These are phyloP conservation scores for Cercospora sojina DNA, from an alignment of 2,329 filamentous ascomycete genomes.

Conservation along the genomic window DNA sequence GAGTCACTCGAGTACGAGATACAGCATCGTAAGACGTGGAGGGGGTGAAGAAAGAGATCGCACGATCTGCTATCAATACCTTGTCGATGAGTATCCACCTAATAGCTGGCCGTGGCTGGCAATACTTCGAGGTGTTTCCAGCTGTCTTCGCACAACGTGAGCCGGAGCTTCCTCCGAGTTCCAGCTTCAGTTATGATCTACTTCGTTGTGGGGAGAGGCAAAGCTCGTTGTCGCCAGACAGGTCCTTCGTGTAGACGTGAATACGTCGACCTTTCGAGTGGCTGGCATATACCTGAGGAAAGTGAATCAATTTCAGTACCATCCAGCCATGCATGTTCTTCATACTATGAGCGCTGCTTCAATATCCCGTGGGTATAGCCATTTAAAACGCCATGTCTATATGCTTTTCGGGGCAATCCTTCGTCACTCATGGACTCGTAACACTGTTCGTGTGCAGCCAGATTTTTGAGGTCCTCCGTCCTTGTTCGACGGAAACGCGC, in stretches of 20 bases:
- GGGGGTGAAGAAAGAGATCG: no score
- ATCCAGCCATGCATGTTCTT: neutral
- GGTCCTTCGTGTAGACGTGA: neutral
- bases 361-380: slow-evolving; percentile 2
- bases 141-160: neutral
- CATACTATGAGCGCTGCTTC: neutral
- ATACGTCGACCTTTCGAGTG: neutral
- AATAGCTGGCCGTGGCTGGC: neutral
- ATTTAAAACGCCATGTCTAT: neutral
- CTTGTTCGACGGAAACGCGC: slow-evolving; percentile 40
- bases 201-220: neutral
- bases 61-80: neutral
- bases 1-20: no score
- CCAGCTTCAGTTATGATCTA: neutral
- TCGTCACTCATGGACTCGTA: slow-evolving; percentile 13
- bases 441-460: slow-evolving; percentile 21
- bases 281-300: no score
- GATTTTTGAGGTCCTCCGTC: slow-evolving; percentile 30
- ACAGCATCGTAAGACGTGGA: no score
- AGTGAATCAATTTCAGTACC: neutral
- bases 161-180: neutral
- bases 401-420: neutral
- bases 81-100: neutral
- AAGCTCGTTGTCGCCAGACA: neutral
- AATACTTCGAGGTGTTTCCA: neutral